A percentile compares a stretch with the other conserved stretches of the same genome.
These are phyloP conservation scores for Apium graveolens DNA, from an alignment of 129 eudicot species.

Conservation along the genomic window DNA sequence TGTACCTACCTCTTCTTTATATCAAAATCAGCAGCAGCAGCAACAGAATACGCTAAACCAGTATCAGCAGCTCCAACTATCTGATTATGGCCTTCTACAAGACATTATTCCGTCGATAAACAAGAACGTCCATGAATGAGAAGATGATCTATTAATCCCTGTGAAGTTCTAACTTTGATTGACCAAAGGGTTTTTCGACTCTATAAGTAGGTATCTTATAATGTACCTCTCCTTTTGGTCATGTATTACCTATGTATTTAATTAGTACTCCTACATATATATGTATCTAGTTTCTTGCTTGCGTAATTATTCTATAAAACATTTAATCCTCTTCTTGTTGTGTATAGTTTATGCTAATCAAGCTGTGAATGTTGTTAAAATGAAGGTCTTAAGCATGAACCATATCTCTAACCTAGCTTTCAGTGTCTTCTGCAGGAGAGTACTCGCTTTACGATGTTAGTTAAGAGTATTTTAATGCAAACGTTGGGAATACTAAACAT, in stretches of 20 bases:
- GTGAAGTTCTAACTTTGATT: neutral
- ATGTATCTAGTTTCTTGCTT: neutral
- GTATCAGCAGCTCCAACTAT: constrained; percentile 30
- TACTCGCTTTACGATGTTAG: neutral
- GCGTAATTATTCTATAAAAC: neutral
- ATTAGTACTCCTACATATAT: neutral
- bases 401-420: neutral
- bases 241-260: neutral
- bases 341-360: no score
- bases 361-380: no score
- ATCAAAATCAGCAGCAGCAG: constrained; percentile 15
- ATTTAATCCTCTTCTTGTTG: neutral
- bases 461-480: neutral
- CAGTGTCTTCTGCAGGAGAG: neutral
- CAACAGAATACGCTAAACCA: constrained; percentile 11
- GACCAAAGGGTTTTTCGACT: constrained; percentile 3
- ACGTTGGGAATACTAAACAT: neutral
- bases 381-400: no score
- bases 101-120: constrained; percentile 69
- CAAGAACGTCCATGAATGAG: constrained; percentile 44
- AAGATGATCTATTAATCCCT: neutral
- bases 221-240: constrained; percentile 4
- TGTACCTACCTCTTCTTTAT: neutral
- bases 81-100: constrained; percentile 83
- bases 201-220: constrained; percentile 5